Percentiles rank a stretch among this genome's conserved stretches.
Evolutionary conservation across 2,329 filamentous ascomycete species (phyloP).

Genomic region (Verticillium isaacii): DNA sequence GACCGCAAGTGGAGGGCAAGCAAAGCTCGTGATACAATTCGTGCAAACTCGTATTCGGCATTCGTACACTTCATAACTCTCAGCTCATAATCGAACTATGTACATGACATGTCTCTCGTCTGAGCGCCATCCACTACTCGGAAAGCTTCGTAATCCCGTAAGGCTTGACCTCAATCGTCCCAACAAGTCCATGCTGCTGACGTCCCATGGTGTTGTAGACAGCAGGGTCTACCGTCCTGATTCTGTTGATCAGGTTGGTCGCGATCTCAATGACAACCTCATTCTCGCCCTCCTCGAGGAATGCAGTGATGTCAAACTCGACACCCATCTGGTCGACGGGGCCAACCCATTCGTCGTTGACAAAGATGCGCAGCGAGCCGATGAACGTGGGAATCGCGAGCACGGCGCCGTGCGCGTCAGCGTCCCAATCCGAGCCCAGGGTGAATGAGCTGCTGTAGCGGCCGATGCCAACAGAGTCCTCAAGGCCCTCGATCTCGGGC

Average conservation of each 20-base stretch:
- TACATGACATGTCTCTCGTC: background rate
- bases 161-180: constrained; percentile 1
- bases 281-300: constrained; percentile 5
- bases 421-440: background rate
- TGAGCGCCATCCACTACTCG: background rate
- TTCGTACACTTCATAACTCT: background rate
- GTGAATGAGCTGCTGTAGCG: constrained; percentile 6
- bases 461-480: constrained; percentile 7
- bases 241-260: constrained; percentile 11
- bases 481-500: constrained; percentile 5
- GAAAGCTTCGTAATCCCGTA: constrained; percentile 3
- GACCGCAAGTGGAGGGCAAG: too few species aligned
- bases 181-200: constrained; percentile 6
- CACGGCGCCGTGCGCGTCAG: constrained; percentile 3
- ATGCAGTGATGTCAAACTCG: constrained; percentile 5
- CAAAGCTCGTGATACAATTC: too few species aligned
- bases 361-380: constrained; percentile 8
- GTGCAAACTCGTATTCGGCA: too few species aligned
- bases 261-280: constrained; percentile 7
- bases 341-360: constrained; percentile 8
- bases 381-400: constrained; percentile 8
- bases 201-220: background rate
- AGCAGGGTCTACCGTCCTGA: constrained; percentile 1
- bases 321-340: constrained; percentile 7
- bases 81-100: background rate